Conservation (phyloP, 306 rosid genomes). For the Cercis canadensis region DNA sequence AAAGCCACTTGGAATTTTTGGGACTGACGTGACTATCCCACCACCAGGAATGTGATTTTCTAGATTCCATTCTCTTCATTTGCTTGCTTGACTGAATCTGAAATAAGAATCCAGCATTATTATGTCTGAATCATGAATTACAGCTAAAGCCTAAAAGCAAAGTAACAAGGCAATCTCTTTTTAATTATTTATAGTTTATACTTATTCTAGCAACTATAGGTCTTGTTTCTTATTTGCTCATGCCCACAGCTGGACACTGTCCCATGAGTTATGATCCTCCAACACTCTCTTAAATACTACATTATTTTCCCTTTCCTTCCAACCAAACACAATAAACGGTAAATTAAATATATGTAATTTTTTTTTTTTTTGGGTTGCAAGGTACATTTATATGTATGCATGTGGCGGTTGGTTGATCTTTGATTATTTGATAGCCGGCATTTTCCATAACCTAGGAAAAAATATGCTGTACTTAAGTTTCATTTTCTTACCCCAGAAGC, state of each 20-base stretch:
- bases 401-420: too few species aligned
- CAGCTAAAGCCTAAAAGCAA: too few species aligned
- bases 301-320: conserved; percentile 25
- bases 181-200: too few species aligned
- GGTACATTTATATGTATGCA: too few species aligned
- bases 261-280: too few species aligned
- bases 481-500: conserved; percentile 35
- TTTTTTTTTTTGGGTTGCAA: too few species aligned
- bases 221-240: neutral
- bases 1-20: conserved; percentile 87
- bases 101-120: conserved; percentile 25
- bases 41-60: conserved; percentile 90
- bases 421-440: too few species aligned
- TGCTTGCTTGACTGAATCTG: conserved; percentile 55
- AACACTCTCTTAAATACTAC: too few species aligned
- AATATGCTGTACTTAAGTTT: neutral
- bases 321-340: too few species aligned
- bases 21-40: conserved; percentile 91
- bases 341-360: too few species aligned
- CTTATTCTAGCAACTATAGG: neutral
- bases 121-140: neutral
- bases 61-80: conserved; percentile 69
- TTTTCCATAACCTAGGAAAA: neutral
- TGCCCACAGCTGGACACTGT: too few species aligned
- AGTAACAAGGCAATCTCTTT: too few species aligned